These are phyloP conservation scores for Clarireedia monteithiana DNA, from an alignment of 2,329 filamentous ascomycete genomes.

Conservation along the genomic window DNA sequence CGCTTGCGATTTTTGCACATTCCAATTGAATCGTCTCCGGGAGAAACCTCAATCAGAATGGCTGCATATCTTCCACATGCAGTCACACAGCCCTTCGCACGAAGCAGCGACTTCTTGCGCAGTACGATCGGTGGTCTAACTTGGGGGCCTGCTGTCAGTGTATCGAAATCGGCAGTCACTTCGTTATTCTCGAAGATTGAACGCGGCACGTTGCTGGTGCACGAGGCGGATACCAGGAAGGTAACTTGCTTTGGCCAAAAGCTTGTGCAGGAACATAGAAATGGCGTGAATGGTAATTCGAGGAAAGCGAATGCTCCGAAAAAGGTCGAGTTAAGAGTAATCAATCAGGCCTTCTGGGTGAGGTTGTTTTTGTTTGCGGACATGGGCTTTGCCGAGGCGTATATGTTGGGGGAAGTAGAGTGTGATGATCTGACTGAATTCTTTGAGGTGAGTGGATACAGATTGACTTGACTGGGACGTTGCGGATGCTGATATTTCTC, in stretches of 20 bases:
- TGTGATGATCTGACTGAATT: conserved; percentile 60
- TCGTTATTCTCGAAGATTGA: conserved; percentile 40
- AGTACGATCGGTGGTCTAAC: conserved; percentile 36
- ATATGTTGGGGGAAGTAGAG: conserved; percentile 64
- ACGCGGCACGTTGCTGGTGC: conserved; percentile 39
- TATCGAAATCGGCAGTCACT: conserved; percentile 40
- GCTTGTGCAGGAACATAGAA: conserved; percentile 32
- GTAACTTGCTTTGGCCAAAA: conserved; percentile 40
- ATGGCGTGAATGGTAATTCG: conserved; percentile 28
- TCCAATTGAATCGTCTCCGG: too few relatives aligned
- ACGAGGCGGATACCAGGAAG: conserved; percentile 38
- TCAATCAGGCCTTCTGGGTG: conserved; percentile 63
- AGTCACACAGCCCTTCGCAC: conserved; percentile 32
- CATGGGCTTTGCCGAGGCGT: conserved; percentile 61
- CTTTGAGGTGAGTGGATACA: conserved; percentile 44
- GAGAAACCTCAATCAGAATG: conserved; percentile 13
- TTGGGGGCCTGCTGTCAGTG: conserved; percentile 29
- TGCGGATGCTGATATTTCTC: conserved; percentile 11
- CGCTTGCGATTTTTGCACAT: background rate
- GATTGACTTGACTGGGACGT: too few relatives aligned
- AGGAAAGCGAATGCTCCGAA: conserved; percentile 33
- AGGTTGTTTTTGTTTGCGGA: conserved; percentile 61
- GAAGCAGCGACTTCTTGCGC: conserved; percentile 34
- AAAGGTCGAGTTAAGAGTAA: conserved; percentile 49
- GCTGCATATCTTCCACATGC: conserved; percentile 31